Evolutionary conservation across 805 yeast genomes (phyloP).

Genomic region (Clavispora santaluciae): DNA sequence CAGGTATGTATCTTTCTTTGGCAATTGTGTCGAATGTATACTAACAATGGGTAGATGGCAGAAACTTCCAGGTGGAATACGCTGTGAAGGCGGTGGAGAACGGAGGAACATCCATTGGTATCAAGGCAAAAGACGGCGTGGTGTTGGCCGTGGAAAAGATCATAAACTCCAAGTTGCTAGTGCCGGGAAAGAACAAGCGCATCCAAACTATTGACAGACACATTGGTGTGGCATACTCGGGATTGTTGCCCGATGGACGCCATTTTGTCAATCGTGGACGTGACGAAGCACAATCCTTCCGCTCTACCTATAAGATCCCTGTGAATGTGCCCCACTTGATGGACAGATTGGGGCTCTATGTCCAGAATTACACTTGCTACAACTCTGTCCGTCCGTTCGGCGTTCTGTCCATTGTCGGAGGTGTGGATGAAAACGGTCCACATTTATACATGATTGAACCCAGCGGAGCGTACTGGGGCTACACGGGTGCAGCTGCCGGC

Average conservation of each 20-base stretch:
- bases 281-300: slow-evolving; percentile 81
- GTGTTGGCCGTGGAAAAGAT: slow-evolving; percentile 98
- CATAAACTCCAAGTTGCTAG: slow-evolving; percentile 78
- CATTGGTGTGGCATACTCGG: slow-evolving; percentile 92
- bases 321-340: slow-evolving; percentile 78
- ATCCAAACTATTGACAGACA: slow-evolving; percentile 93
- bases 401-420: slow-evolving; percentile 86
- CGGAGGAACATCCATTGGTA: slow-evolving; percentile 93
- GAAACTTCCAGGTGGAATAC: slow-evolving; percentile 96
- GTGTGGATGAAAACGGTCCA: slow-evolving; percentile 84
- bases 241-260: slow-evolving; percentile 94
- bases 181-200: slow-evolving; percentile 82
- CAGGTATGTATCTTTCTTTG: slow-evolving; percentile 39
- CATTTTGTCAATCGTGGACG: slow-evolving; percentile 89
- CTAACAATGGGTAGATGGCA: slow-evolving; percentile 65
- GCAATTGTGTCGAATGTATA: slow-evolving; percentile 14
- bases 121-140: slow-evolving; percentile 87
- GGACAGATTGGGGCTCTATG: slow-evolving; percentile 84
- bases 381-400: slow-evolving; percentile 98
- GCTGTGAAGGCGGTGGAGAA: slow-evolving; percentile 97
- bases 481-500: slow-evolving; percentile 95
- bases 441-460: slow-evolving; percentile 97
- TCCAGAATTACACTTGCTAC: slow-evolving; percentile 92
- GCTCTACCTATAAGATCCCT: slow-evolving; percentile 67
- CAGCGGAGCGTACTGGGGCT: slow-evolving; percentile 97